These are phyloP conservation scores for Kodamaea hsintzibuensis DNA, from an alignment of 805 yeast genomes.

Conservation along the genomic window DNA sequence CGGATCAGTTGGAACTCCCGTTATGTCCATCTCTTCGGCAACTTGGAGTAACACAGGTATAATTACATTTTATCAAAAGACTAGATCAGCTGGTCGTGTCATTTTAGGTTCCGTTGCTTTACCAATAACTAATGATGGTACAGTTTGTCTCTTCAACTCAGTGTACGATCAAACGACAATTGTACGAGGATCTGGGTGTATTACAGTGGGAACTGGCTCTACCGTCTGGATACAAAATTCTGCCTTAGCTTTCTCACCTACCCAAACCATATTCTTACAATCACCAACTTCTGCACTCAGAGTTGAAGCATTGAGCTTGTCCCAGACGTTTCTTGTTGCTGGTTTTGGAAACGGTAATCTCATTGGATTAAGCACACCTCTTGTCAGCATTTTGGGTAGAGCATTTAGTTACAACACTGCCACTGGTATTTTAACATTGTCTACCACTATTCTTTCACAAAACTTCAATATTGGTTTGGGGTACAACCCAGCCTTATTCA, in stretches of 20 bases:
- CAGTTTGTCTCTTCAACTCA: constrained; percentile 24
- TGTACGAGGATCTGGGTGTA: constrained; percentile 30
- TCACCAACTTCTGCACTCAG: constrained; percentile 7
- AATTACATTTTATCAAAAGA: constrained; percentile 21
- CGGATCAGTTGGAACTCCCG: constrained; percentile 12
- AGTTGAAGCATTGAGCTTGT: constrained; percentile 19
- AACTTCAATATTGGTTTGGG: constrained; percentile 14
- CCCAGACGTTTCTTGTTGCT: constrained; percentile 24
- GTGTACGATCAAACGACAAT: constrained; percentile 23
- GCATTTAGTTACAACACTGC: constrained; percentile 9
- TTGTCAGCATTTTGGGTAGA: background rate
- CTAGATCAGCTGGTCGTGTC: constrained; percentile 21
- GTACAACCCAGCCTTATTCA: constrained; percentile 8
- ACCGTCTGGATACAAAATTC: constrained; percentile 13
- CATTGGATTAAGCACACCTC: constrained; percentile 14
- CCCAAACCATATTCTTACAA: constrained; percentile 15
- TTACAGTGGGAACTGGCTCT: constrained; percentile 17
- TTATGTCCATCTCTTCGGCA: constrained; percentile 11
- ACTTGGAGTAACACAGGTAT: constrained; percentile 20
- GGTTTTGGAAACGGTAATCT: constrained; percentile 31
- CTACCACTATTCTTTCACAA: constrained; percentile 9
- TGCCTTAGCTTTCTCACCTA: constrained; percentile 6
- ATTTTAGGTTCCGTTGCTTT: constrained; percentile 14
- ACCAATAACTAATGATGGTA: constrained; percentile 16
- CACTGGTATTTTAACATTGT: constrained; percentile 23